Evolutionary conservation across 345 rosid genomes (phyloP).

Genomic region (Combretum micranthum): DNA sequence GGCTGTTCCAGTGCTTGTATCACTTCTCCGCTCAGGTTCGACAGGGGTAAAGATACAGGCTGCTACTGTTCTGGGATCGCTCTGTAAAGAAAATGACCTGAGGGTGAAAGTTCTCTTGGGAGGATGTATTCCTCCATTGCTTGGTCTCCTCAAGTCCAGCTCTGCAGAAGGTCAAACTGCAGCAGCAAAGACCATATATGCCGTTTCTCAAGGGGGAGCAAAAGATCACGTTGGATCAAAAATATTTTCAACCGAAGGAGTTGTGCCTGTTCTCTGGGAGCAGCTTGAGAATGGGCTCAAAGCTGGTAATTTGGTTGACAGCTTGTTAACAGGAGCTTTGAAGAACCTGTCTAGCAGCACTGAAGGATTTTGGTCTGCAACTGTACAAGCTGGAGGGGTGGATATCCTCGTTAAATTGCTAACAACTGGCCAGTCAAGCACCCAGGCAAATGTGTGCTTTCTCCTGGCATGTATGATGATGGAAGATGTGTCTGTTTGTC

Average conservation of each 20-base stretch:
- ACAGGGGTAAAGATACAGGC: slow-evolving; percentile 93
- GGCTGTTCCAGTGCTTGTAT: slow-evolving; percentile 99
- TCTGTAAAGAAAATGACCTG: slow-evolving; percentile 96
- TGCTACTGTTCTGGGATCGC: slow-evolving; percentile 91
- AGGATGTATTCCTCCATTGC: slow-evolving; percentile 99
- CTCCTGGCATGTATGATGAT: slow-evolving; percentile 96
- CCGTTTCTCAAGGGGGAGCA: slow-evolving; percentile 95
- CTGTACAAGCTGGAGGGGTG: slow-evolving; percentile 92
- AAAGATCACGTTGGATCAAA: slow-evolving; percentile 98
- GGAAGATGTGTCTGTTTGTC: slow-evolving; percentile 89
- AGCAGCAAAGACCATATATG: slow-evolving; percentile 90
- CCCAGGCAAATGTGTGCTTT: slow-evolving; percentile 89
- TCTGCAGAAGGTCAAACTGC: slow-evolving; percentile 96
- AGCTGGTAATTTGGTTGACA: slow-evolving; percentile 77
- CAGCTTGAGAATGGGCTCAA: slow-evolving; percentile 67
- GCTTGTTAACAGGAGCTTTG: slow-evolving; percentile 88
- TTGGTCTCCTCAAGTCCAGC: slow-evolving; percentile 94
- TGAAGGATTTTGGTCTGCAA: slow-evolving; percentile 92
- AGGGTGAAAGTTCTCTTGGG: slow-evolving; percentile 97
- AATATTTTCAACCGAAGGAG: slow-evolving; percentile 99
- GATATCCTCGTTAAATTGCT: slow-evolving; percentile 97
- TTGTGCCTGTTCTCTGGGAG: slow-evolving; percentile 93
- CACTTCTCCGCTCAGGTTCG: slow-evolving; percentile 97
- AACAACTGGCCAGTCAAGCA: slow-evolving; percentile 64
- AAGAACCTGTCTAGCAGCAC: slow-evolving; percentile 87